Evolutionary conservation across 805 yeast genomes (phyloP), one percentile per base, ranked within the genome.

Genomic region (Yarrowia osloensis): DNA sequence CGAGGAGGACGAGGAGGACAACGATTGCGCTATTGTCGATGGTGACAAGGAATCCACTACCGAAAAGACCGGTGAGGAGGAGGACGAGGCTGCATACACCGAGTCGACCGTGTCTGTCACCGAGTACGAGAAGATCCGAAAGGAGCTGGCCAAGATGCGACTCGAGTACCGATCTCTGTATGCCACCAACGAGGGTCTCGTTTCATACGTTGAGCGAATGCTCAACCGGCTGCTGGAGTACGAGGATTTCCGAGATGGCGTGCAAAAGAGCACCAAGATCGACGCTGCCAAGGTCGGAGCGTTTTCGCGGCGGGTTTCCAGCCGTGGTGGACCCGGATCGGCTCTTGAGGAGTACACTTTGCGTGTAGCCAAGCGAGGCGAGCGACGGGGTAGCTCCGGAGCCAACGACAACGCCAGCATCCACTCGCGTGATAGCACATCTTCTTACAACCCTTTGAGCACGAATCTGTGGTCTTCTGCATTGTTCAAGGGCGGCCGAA

Each of bases 141-240:
- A 67, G 47, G 67, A 70, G 37, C 66, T 68, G 15, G 46, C 71
- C 61, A 66, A 70, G 39, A 72, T 74, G 67, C 67, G 70, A 63
- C 76, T 76, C 62, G 75, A 75, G 67, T 68, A 69, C 52, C 67
- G 67, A 54, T 68, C 77, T 11, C 71, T 75, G 19, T 69, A 67
- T 13, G 74, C 75, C 68, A 72, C 77, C 68, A 76, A 76, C 70
- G 61, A 65, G 22, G 79, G 78, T 15, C 73, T 77, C 29, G 72
- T 70, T 37, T 63, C 68, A 22, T 73, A 77, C 13, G 70, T 76
- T 35, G 79, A 77, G 68, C 70, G 77, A 13, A 73, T 77, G 19
- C 78, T 77, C 4, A 70, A 71, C 46, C 74, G 79, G 8, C 73
- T 77, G 61, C 72, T 77, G 19, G 78, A 74, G 62, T 73, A 73